A percentile compares a stretch with the other conserved stretches of the same genome.
Evolutionary conservation across 805 yeast genomes (phyloP).

Genomic region (Sugiyamaella mastotermitis): DNA sequence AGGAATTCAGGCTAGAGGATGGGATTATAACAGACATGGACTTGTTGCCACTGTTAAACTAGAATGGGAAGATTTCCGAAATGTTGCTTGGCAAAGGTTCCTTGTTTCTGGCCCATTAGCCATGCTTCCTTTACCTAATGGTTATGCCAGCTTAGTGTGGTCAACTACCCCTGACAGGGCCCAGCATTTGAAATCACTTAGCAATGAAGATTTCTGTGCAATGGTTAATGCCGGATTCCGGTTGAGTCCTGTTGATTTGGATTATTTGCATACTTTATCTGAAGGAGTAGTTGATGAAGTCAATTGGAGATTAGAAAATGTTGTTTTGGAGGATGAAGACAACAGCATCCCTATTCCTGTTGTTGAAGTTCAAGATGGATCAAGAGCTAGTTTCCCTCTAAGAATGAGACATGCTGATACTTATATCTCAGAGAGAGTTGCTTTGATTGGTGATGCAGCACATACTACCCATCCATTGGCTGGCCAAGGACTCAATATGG

Average conservation of each 20-base stretch:
- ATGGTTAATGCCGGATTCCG: slow-evolving; percentile 83
- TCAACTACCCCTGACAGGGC: slow-evolving; percentile 75
- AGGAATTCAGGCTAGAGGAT: slow-evolving; percentile 79
- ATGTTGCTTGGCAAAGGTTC: slow-evolving; percentile 91
- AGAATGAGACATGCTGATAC: slow-evolving; percentile 86
- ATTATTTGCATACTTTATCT: slow-evolving; percentile 50
- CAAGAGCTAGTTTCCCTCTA: slow-evolving; percentile 86
- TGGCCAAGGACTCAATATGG: slow-evolving; percentile 98
- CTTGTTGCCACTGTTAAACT: slow-evolving; percentile 84
- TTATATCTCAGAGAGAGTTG: slow-evolving; percentile 77
- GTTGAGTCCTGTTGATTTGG: slow-evolving; percentile 70
- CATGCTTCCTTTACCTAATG: slow-evolving; percentile 78
- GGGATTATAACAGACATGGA: slow-evolving; percentile 85
- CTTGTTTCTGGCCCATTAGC: slow-evolving; percentile 91
- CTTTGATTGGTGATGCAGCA: slow-evolving; percentile 97
- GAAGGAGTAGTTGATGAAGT: slow-evolving; percentile 58
- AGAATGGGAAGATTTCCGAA: slow-evolving; percentile 62
- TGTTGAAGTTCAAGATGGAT: slow-evolving; percentile 47
- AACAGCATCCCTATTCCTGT: slow-evolving; percentile 62
- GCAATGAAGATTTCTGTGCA: slow-evolving; percentile 56
- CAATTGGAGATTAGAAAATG: slow-evolving; percentile 56
- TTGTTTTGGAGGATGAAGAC: slow-evolving; percentile 44
- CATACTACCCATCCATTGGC: slow-evolving; percentile 97
- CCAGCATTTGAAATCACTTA: slow-evolving; percentile 49
- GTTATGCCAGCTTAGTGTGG: slow-evolving; percentile 92